Evolutionary conservation across 2,329 filamentous ascomycete species (phyloP), one percentile per base, ranked within the genome.

Genomic region (Pyrenochaeta sp.): DNA sequence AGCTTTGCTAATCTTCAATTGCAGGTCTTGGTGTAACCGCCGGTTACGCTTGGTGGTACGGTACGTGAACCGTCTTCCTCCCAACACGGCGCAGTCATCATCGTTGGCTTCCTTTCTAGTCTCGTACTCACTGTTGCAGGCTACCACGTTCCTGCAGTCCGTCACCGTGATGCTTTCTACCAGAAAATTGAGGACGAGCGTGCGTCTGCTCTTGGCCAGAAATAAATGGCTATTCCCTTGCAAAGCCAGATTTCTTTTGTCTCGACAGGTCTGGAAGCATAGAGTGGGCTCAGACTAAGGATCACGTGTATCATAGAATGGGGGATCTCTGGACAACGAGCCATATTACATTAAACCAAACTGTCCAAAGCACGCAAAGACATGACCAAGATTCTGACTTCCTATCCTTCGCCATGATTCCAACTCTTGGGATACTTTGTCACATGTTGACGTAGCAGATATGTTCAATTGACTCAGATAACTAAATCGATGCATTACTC

Each of bases 11-110:
- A 74, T 62, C 43, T 32, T 53, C 53, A 48, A 40, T 42, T 36
- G 42, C 62, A 87, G 85, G 85, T 76, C 83, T 88, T 73, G 85
- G 86, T 68, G 81, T 83, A 63, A 79, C 84, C 64, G 80, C 81
- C 74, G 87, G 85, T 66, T 89, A 88, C 77, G 81, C 83, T 72
- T 89, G 83, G 81, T 89, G 86, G 87, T 89, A 89, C 79, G 86
- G 79, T 81, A 81, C 60, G 79, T 82, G 70, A 68, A 54, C 30
- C 43, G 37, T 37, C 20, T 42, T 20, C 37, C 45, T 15, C 18
- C 40, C 10, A 47, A 21, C 29, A 36, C 14, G 32, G 17, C 45
- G 43, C 56, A 41, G 36, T 15, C 35, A 27, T 11, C 36, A 39
- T 32, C 42, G 9, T 45, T 11, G 10, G 7, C 6, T 15, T n/a